phyloP scores from a whole-genome alignment of 495 filamentous ascomycete genomes.

The Aspergillus conjunctus region DNA sequence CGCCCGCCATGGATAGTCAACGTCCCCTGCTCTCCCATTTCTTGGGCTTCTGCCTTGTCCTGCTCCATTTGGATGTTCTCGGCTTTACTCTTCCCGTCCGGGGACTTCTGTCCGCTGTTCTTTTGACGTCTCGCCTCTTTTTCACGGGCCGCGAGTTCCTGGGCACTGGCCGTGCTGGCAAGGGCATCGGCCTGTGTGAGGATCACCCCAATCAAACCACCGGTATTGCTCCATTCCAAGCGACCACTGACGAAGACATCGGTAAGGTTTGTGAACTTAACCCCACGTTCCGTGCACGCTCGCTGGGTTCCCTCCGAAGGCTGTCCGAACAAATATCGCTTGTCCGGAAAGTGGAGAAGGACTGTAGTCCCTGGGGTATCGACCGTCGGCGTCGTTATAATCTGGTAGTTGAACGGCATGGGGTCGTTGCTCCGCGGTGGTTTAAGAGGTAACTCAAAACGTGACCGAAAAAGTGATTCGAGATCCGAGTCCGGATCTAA shows the following conservation, averaged over 20 bases:
- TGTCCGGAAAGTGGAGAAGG: conserved; percentile 72
- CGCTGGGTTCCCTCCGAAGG: conserved; percentile 84
- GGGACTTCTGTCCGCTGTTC: not conserved
- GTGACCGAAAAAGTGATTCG: not conserved
- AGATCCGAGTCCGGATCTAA: no score
- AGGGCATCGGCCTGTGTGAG: conserved; percentile 74
- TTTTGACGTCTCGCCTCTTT: conserved; percentile 36
- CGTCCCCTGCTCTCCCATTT: conserved; percentile 16
- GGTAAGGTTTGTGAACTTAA: conserved; percentile 59
- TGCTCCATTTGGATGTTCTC: conserved; percentile 26
- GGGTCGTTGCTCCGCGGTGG: conserved; percentile 18
- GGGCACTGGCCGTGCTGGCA: conserved; percentile 32
- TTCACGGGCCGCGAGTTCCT: conserved; percentile 32
- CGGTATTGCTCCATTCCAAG: conserved; percentile 71
- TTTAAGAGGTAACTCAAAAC: conserved; percentile 11
- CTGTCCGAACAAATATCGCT: conserved; percentile 87
- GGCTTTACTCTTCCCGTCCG: no score
- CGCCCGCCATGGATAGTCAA: conserved; percentile 75
- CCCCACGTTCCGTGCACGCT: conserved; percentile 64
- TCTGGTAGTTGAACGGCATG: conserved; percentile 73
- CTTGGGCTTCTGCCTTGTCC: no score
- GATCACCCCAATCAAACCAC: conserved; percentile 82
- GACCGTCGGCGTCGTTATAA: conserved; percentile 81
- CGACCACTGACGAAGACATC: conserved; percentile 81
- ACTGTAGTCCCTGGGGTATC: conserved; percentile 84